Conservation (phyloP, 805 yeast species). For the Ogataea dorogensis region DNA sequence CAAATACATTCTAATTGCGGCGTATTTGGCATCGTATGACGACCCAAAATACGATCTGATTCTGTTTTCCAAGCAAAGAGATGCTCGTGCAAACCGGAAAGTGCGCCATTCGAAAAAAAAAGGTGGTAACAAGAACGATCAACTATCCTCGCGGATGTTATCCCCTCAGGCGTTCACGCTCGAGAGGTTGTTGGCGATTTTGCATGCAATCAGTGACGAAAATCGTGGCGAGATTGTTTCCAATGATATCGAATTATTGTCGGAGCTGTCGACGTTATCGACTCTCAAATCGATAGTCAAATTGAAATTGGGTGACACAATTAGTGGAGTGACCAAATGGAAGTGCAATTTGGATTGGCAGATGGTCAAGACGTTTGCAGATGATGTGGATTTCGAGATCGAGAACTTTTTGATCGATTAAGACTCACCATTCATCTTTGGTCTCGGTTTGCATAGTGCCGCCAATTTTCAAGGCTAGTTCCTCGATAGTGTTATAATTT, state of each 20-base stretch:
- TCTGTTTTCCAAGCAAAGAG: slow-evolving; percentile 63
- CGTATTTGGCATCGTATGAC: slow-evolving; percentile 78
- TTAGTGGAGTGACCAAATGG: slow-evolving; percentile 75
- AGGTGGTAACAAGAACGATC: slow-evolving; percentile 36
- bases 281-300: slow-evolving; percentile 32
- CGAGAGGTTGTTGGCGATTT: slow-evolving; percentile 77
- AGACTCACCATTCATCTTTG: slow-evolving; percentile 30
- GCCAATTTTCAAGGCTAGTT: slow-evolving; percentile 20
- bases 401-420: slow-evolving; percentile 50
- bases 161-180: slow-evolving; percentile 74
- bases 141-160: slow-evolving; percentile 57
- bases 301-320: slow-evolving; percentile 36
- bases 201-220: slow-evolving; percentile 61
- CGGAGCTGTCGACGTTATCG: slow-evolving; percentile 38
- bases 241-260: slow-evolving; percentile 37
- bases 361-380: slow-evolving; percentile 56
- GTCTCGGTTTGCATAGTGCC: slow-evolving; percentile 30
- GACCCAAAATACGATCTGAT: slow-evolving; percentile 68
- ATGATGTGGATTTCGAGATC: slow-evolving; percentile 64
- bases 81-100: slow-evolving; percentile 41
- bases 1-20: slow-evolving; percentile 73
- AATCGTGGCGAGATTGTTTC: slow-evolving; percentile 35
- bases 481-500: slow-evolving; percentile 23
- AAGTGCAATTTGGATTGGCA: slow-evolving; percentile 73
- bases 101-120: slow-evolving; percentile 29